These are phyloP conservation scores for Rhodotorula diobovata DNA, from an alignment of 768 basidiomycete genomes.

Conservation along the genomic window DNA sequence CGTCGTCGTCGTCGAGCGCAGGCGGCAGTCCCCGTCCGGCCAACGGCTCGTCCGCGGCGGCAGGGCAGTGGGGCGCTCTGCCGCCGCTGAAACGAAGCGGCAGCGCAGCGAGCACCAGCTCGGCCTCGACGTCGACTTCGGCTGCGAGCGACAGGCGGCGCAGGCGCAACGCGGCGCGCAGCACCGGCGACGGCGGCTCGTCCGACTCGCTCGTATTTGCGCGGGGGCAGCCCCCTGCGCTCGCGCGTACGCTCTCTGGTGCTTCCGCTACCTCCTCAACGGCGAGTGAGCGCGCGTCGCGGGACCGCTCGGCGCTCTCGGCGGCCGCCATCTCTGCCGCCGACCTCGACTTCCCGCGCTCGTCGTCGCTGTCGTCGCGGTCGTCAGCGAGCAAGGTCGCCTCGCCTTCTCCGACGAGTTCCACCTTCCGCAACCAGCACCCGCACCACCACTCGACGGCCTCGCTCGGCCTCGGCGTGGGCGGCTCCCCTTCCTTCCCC, in stretches of 20 bases:
- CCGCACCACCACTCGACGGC: background rate
- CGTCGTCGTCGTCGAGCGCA: slow-evolving; percentile 19
- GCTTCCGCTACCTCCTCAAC: background rate
- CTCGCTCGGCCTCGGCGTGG: background rate
- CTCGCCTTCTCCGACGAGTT: background rate
- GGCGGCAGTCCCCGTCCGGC: slow-evolving; percentile 4
- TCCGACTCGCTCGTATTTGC: background rate
- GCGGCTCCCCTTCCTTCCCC: background rate
- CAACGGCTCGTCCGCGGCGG: too few species aligned
- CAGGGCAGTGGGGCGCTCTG: background rate
- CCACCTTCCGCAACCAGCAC: background rate
- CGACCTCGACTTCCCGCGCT: slow-evolving; percentile 3
- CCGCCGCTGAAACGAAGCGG: background rate
- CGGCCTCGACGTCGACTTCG: background rate
- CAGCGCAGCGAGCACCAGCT: background rate
- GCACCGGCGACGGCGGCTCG: too few species aligned
- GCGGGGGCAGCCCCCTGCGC: background rate
- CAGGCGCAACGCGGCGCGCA: background rate
- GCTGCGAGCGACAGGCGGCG: background rate
- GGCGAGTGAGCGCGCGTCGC: too few species aligned
- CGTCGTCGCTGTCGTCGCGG: background rate
- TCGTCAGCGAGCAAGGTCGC: background rate
- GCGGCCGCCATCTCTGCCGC: slow-evolving; percentile 1
- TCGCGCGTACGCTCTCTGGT: background rate
- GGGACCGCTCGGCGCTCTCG: background rate